Conservation (phyloP, 163 green algal species). For the Prototheca cutis region DNA sequence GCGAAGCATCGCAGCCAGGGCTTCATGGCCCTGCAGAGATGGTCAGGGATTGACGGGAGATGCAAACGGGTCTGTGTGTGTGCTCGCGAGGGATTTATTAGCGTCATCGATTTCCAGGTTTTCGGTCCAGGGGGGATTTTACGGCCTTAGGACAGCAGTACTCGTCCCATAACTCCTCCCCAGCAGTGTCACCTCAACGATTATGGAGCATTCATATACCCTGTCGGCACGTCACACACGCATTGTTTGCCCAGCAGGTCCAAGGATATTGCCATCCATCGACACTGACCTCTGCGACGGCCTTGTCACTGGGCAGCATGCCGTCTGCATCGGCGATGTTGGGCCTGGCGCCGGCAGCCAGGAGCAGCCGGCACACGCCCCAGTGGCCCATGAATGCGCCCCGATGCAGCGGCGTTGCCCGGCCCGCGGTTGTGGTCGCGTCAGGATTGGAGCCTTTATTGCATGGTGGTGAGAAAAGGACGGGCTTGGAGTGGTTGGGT, state of each 20-base stretch:
- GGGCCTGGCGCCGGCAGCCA: background rate
- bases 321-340: background rate
- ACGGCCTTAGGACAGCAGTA: background rate
- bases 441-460: background rate
- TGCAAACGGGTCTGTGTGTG: background rate
- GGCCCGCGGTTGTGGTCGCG: background rate
- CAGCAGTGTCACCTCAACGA: background rate
- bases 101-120: too few species aligned
- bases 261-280: background rate
- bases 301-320: background rate
- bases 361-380: background rate
- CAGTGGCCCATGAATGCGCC: background rate
- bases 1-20: background rate
- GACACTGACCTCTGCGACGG: background rate
- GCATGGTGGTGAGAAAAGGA: background rate
- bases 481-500: background rate
- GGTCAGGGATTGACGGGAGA: background rate
- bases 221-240: background rate
- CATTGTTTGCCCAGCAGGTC: background rate
- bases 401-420: background rate
- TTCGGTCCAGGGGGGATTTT: too few species aligned
- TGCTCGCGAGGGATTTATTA: too few species aligned
- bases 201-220: background rate
- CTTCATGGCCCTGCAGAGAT: background rate
- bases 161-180: background rate